Evolutionary conservation across 2,329 filamentous ascomycete species (phyloP).

Genomic region (Diplodia sapinea): DNA sequence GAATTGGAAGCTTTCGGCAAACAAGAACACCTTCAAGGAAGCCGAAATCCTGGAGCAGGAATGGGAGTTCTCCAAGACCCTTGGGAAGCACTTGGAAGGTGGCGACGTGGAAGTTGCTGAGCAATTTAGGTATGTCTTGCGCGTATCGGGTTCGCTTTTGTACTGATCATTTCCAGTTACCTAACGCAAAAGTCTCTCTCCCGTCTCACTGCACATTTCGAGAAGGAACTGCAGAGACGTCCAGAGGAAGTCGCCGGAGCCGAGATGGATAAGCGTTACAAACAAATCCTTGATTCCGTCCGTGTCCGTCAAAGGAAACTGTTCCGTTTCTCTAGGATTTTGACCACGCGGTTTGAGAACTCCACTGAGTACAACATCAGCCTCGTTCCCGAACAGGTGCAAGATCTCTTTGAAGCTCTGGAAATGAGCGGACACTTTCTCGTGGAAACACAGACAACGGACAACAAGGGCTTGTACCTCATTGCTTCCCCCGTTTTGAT

Average conservation of each 20-base stretch:
- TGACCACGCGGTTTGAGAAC: slow-evolving; percentile 95
- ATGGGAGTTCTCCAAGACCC: slow-evolving; percentile 96
- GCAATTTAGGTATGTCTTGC: slow-evolving; percentile 73
- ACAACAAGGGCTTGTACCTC: slow-evolving; percentile 74
- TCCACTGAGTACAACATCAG: slow-evolving; percentile 93
- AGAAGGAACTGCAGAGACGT: slow-evolving; percentile 83
- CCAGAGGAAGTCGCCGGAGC: slow-evolving; percentile 77
- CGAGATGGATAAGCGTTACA: slow-evolving; percentile 97
- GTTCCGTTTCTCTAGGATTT: slow-evolving; percentile 88
- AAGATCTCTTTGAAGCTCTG: slow-evolving; percentile 80
- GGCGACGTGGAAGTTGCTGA: slow-evolving; percentile 97
- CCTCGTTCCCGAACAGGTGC: slow-evolving; percentile 70
- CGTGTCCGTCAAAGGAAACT: slow-evolving; percentile 95
- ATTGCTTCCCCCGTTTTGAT: slow-evolving; percentile 82
- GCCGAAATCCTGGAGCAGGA: slow-evolving; percentile 96
- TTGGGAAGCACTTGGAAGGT: slow-evolving; percentile 87
- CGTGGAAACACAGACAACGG: slow-evolving; percentile 68
- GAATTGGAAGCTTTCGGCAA: slow-evolving; percentile 95
- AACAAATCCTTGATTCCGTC: slow-evolving; percentile 92
- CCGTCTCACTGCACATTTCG: slow-evolving; percentile 87
- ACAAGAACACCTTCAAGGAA: slow-evolving; percentile 99
- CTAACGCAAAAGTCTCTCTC: slow-evolving; percentile 91
- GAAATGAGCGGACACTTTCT: slow-evolving; percentile 85
- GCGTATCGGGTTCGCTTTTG: not conserved
- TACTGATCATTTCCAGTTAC: slow-evolving; percentile 57